phyloP scores from a whole-genome alignment of 306 rosid species.

The Trichosanthes truncata region DNA sequence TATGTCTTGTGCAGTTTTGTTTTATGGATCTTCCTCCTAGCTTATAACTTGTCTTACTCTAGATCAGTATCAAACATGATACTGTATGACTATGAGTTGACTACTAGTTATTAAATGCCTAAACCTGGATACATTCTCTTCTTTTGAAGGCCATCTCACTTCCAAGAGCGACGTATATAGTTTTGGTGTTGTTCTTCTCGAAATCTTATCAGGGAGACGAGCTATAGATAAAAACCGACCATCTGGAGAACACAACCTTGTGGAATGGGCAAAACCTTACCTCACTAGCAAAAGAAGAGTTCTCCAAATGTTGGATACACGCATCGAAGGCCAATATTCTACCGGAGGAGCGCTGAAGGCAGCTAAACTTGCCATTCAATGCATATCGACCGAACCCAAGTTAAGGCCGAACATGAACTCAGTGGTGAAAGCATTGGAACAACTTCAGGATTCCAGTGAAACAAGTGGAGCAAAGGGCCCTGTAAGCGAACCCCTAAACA shows the following conservation, averaged over 20 bases:
- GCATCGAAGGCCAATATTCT: constrained; percentile 69
- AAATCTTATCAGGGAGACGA: constrained; percentile 70
- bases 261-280: constrained; percentile 91
- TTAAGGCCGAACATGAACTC: constrained; percentile 71
- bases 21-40: neutral
- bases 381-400: constrained; percentile 62
- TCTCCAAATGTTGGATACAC: constrained; percentile 65
- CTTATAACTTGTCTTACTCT: neutral
- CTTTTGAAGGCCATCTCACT: constrained; percentile 74
- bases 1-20: neutral
- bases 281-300: constrained; percentile 67
- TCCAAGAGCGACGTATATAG: constrained; percentile 86
- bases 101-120: neutral
- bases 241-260: constrained; percentile 57
- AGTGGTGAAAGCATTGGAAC: constrained; percentile 59
- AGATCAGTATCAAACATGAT: neutral
- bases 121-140: neutral
- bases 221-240: constrained; percentile 85
- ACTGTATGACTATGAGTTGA: neutral
- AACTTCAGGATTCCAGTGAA: constrained; percentile 40
- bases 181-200: constrained; percentile 89
- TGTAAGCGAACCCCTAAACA: constrained; percentile 15
- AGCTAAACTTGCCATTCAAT: constrained; percentile 53
- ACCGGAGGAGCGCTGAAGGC: constrained; percentile 48
- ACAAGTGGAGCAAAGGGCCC: constrained; percentile 16